phyloP scores from a whole-genome alignment of 257 asterid genomes.

The Forsythia viridissima region DNA sequence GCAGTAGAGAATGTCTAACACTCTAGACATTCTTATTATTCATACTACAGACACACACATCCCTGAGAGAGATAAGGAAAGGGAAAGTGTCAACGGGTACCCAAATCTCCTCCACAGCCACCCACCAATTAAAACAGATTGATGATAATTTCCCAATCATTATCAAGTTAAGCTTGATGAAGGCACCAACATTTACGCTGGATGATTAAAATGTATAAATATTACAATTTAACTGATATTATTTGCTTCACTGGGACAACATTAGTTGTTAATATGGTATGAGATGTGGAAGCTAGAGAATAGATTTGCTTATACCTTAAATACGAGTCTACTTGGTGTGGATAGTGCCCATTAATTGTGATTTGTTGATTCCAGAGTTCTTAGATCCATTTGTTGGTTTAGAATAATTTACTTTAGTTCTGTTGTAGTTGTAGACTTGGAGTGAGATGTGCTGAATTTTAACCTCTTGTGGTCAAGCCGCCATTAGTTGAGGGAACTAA shows the following conservation, averaged over 20 bases:
- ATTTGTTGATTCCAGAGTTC: background rate
- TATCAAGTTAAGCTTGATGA: too few species aligned
- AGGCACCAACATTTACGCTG: too few species aligned
- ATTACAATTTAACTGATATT: background rate
- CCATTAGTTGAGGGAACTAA: background rate
- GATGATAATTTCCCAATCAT: too few species aligned
- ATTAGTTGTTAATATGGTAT: background rate
- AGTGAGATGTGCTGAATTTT: background rate
- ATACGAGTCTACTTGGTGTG: background rate
- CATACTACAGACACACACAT: too few species aligned
- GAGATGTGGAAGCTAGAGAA: constrained; percentile 3
- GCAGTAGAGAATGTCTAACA: too few species aligned
- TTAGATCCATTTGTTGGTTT: background rate
- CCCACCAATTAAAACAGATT: too few species aligned
- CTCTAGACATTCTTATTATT: too few species aligned
- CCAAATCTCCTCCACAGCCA: too few species aligned
- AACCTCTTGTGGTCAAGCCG: background rate
- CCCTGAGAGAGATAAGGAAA: too few species aligned
- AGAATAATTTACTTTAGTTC: background rate
- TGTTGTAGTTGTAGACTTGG: background rate
- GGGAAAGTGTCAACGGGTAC: too few species aligned
- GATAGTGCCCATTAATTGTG: background rate
- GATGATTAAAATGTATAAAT: constrained; percentile 18
- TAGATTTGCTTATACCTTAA: constrained; percentile 1
- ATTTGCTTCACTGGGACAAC: constrained; percentile 13